Evolutionary conservation across 1,284 basidiomycete genomes (phyloP).

Genomic region (Pseudozyma hubeiensis): DNA sequence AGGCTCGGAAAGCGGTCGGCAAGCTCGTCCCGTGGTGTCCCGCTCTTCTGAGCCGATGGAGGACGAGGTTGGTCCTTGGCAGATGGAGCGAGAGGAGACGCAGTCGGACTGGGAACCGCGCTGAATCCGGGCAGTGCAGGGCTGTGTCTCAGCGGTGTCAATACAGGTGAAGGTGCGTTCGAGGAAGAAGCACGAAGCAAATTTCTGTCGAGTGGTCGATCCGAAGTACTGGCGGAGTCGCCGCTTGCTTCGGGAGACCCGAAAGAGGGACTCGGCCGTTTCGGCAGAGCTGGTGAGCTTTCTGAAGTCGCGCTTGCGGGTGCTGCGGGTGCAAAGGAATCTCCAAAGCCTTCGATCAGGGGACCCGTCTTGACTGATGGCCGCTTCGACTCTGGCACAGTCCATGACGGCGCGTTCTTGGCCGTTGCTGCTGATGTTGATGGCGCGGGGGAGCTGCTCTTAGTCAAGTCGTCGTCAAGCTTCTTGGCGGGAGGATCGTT

Average conservation of each 20-base stretch:
- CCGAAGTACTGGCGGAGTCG: slow-evolving; percentile 4
- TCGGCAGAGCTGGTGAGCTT: slow-evolving; percentile 24
- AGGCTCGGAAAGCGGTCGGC: slow-evolving; percentile 54
- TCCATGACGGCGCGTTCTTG: slow-evolving; percentile 18
- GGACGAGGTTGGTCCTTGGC: slow-evolving; percentile 8
- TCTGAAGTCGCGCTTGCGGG: slow-evolving; percentile 1
- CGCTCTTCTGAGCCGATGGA: slow-evolving; percentile 4
- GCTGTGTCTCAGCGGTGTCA: slow-evolving; percentile 46
- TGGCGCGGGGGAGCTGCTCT: slow-evolving; percentile 15
- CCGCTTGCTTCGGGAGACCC: slow-evolving; percentile 22
- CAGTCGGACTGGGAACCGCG: slow-evolving; percentile 23
- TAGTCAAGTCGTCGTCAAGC: slow-evolving; percentile 12
- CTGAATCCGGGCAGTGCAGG: slow-evolving; percentile 57
- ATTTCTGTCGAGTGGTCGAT: slow-evolving; percentile 28
- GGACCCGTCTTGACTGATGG: slow-evolving; percentile 29
- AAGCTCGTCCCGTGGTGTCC: slow-evolving; percentile 30
- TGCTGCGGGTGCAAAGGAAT: slow-evolving; percentile 33
- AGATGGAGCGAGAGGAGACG: slow-evolving; percentile 27
- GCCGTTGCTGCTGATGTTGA: background rate
- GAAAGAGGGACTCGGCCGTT: slow-evolving; percentile 20
- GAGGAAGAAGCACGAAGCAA: slow-evolving; percentile 33
- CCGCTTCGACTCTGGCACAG: slow-evolving; percentile 15
- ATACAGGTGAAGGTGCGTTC: slow-evolving; percentile 27
- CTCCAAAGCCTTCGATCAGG: slow-evolving; percentile 41
- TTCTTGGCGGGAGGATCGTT: slow-evolving; percentile 17